These are phyloP conservation scores for Phanerochaete carnosa DNA, from an alignment of 768 basidiomycete genomes.

Conservation along the genomic window DNA sequence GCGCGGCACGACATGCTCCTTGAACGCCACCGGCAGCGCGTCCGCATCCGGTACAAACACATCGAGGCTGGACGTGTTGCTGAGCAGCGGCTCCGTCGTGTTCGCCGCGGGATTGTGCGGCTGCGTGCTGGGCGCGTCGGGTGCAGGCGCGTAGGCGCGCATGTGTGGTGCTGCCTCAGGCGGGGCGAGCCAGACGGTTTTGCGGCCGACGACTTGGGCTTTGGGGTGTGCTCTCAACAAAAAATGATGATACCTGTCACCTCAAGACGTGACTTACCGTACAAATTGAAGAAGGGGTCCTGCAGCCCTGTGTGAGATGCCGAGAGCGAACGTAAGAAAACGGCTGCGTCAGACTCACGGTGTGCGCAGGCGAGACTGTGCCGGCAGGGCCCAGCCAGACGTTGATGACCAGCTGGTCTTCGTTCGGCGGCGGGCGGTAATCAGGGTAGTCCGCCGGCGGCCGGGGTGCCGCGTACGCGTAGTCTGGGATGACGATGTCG, in stretches of 20 bases:
- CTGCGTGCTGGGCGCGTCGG: neutral
- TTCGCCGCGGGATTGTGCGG: conserved; percentile 38
- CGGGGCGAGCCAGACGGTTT: conserved; percentile 91
- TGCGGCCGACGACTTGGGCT: conserved; percentile 89
- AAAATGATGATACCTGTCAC: neutral
- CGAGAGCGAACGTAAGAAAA: conserved; percentile 1
- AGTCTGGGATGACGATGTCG: conserved; percentile 86
- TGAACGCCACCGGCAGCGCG: conserved; percentile 47
- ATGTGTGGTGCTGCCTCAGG: conserved; percentile 54
- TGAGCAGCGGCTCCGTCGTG: conserved; percentile 45
- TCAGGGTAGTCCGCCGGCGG: conserved; percentile 38
- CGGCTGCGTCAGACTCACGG: conserved; percentile 43
- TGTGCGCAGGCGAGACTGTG: conserved; percentile 88
- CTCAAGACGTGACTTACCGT: conserved; percentile 54
- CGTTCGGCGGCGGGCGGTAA: conserved; percentile 65
- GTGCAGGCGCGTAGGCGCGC: conserved; percentile 46
- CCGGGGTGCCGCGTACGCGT: conserved; percentile 66
- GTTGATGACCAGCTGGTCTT: conserved; percentile 66
- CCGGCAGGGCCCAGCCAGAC: conserved; percentile 80
- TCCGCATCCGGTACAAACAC: conserved; percentile 49
- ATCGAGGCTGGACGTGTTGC: conserved; percentile 82
- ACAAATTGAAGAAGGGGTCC: conserved; percentile 95
- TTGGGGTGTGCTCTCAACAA: neutral
- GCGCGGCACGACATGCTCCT: conserved; percentile 48
- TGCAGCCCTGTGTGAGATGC: conserved; percentile 28